Evolutionary conservation across 176 grass and related monocot genomes (phyloP), one percentile per base, ranked within the genome.

Genomic region (Phoenix dactylifera): DNA sequence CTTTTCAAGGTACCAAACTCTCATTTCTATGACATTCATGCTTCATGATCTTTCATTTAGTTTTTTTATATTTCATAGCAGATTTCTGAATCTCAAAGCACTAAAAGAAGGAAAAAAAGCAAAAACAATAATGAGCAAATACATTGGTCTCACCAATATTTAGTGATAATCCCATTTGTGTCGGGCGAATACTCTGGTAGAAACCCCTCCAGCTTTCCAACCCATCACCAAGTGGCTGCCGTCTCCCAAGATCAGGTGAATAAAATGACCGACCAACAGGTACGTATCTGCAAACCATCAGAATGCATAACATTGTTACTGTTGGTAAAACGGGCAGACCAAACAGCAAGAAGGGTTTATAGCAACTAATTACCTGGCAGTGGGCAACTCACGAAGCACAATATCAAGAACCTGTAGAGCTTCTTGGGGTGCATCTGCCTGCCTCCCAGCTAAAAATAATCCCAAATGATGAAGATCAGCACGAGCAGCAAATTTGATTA

Each of bases 391-490:
- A 63, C 89, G 89, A 14, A 94, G 70, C 52, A 94, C 89, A 64
- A 94, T 94, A 59, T 94, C 89, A 77, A 94, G 89, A 54, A 94
- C 89, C 76, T 94, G 89, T 80, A 94, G 89, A 52, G 89, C 89
- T 80, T 94, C 89, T 79, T 94, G 89, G 60, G 89, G 89, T 69
- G 89, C 89, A 79, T 94, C 89, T 18, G 89, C 74, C 74, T 94
- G 89, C 66, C 81, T 88, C 39, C 89, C 89, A 71, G 84, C 70
- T 69, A 94, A 77, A 75, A 94, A 94, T 85, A 94, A 85, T 32
- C 68, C 89, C 30, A 94, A 68, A 81, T 94, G 89, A 63, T 94
- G 84, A 62, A 94, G 89, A 69, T 94, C 89, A 60, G 89, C 89
- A 70, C 89, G 85, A 48, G 89, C 89, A 56, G 89, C 89, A 85